Conservation (phyloP, 768 basidiomycete genomes). For the Kwoniella bestiolae region DNA sequence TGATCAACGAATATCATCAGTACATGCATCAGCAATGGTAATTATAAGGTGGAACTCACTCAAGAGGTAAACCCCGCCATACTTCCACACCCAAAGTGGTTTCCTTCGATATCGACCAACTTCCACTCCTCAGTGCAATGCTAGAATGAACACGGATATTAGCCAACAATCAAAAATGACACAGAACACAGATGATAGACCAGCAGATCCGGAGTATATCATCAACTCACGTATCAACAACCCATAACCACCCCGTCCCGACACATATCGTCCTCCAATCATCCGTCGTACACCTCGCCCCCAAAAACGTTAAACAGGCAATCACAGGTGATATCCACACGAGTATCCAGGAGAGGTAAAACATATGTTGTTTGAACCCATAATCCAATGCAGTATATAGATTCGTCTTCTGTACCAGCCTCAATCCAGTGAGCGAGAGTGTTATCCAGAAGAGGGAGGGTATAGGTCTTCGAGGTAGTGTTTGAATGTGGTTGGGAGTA, state of each 20-base stretch:
- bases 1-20: background rate
- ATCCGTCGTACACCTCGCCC: constrained; percentile 30
- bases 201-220: too few species aligned
- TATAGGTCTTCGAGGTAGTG: constrained; percentile 36
- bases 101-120: constrained; percentile 46
- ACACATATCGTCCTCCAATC: constrained; percentile 22
- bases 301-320: constrained; percentile 46
- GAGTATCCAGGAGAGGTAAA: constrained; percentile 54
- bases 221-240: constrained; percentile 53
- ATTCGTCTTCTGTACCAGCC: constrained; percentile 32
- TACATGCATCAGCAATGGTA: background rate
- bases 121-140: constrained; percentile 44
- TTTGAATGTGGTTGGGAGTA: constrained; percentile 32
- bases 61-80: constrained; percentile 49
- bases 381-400: constrained; percentile 20
- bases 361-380: constrained; percentile 34
- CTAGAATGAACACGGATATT: constrained; percentile 17
- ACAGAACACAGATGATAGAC: too few species aligned
- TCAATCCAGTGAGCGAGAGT: constrained; percentile 19
- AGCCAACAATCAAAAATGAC: too few species aligned
- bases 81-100: constrained; percentile 42
- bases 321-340: constrained; percentile 54
- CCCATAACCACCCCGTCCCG: constrained; percentile 40
- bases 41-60: constrained; percentile 40
- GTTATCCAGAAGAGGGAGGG: constrained; percentile 35